Evolutionary conservation across 2,329 filamentous ascomycete genomes (phyloP), one percentile per base, ranked within the genome.

Genomic region (Hawksworthiomyces lignivorus): DNA sequence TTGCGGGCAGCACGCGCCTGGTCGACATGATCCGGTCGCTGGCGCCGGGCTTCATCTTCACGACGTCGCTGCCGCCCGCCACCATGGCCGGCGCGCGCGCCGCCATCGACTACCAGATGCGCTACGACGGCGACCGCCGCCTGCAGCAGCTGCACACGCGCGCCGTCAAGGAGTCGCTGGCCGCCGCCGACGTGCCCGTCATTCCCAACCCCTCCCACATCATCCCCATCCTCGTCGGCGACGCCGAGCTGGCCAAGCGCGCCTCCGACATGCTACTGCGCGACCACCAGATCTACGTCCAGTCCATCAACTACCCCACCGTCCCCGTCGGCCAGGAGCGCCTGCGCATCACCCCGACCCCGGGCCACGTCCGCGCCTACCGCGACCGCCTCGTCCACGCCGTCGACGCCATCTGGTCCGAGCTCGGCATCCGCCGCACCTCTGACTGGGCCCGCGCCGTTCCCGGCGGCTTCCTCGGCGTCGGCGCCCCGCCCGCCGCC

Each of bases 161-260:
- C 36, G 87, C 87, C 12, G 88, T 97, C 48, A 98, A 97, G 70
- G 80, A 88, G 49, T 80, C 84, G 7, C 70, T 98, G 48, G 74
- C 75, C 48, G 80, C 74, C 2, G 77, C 80, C 49, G 84, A 94
- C 57, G 96, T 98, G 49, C 92, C 92, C 7, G 92, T 98, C 40
- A 97, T 98, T 43, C 90, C 90, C 2, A 98, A 98, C 67, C 92
- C 92, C 0, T 94, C 86, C 37, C 92, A 98, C 68, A 98, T 98
- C 57, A 75, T 98, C 39, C 92, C 92, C 4, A 77, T 97, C 41
- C 75, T 98, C 11, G 90, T 98, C 37, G 92, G 92, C 45, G 92
- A 94, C 56, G 92, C 92, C 35, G 89, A 92, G 64, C 69, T 94
- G 30, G 92, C 92, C 46, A 96, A 92, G 72, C 73, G 82, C 54